These are phyloP conservation scores for Juglanconis oblonga DNA, from an alignment of 2,329 filamentous ascomycete species.

Conservation along the genomic window DNA sequence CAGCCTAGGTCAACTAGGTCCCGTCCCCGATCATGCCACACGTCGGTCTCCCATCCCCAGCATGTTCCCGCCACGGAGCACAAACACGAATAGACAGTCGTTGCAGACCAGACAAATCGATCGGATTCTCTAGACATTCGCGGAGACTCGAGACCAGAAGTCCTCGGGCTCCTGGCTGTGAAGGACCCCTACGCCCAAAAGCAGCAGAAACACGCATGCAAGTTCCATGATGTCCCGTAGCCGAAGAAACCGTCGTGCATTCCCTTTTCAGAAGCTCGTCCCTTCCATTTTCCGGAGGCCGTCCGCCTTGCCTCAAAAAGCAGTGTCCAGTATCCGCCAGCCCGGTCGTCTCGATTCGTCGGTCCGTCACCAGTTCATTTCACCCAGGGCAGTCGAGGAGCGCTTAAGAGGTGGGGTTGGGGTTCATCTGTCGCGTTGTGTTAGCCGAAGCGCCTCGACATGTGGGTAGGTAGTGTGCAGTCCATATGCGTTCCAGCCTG, in stretches of 20 bases:
- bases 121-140: slow-evolving; percentile 19
- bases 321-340: slow-evolving; percentile 13
- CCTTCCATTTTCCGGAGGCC: slow-evolving; percentile 12
- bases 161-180: slow-evolving; percentile 15
- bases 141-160: slow-evolving; percentile 14
- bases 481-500: background rate
- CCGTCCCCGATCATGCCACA: no score
- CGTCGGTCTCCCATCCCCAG: no score
- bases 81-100: background rate
- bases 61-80: no score
- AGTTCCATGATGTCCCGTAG: slow-evolving; percentile 14
- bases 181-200: slow-evolving; percentile 16
- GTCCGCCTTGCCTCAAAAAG: slow-evolving; percentile 3
- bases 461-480: background rate
- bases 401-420: slow-evolving; percentile 20
- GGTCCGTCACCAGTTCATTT: slow-evolving; percentile 14
- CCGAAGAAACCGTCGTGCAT: slow-evolving; percentile 10
- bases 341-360: slow-evolving; percentile 12
- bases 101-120: slow-evolving; percentile 15
- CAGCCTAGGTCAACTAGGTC: no score
- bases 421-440: slow-evolving; percentile 17
- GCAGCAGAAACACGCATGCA: slow-evolving; percentile 17
- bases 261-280: slow-evolving; percentile 8
- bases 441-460: slow-evolving; percentile 1
- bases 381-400: slow-evolving; percentile 5